These are phyloP conservation scores for Rhizopogon sp. DNA, from an alignment of 768 basidiomycete genomes.

Conservation along the genomic window DNA sequence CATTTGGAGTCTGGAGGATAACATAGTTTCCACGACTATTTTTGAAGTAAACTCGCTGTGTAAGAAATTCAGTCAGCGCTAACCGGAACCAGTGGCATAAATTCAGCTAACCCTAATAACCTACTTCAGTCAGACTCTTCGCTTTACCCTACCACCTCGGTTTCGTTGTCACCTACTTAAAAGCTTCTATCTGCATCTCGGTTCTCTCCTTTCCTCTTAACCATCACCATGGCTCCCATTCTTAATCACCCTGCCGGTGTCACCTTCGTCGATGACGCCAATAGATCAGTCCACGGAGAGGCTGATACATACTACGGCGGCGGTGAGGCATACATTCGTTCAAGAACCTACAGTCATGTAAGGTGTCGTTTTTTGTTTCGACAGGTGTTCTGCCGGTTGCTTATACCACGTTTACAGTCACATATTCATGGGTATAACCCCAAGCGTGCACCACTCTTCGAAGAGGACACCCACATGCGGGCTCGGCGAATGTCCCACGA, in stretches of 20 bases:
- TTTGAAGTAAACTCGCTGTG: neutral
- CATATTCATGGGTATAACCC: slow-evolving; percentile 71
- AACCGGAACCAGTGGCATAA: slow-evolving; percentile 6
- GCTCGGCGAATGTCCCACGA: slow-evolving; percentile 88
- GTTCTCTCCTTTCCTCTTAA: slow-evolving; percentile 3
- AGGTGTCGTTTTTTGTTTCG: slow-evolving; percentile 17
- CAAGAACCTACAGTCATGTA: slow-evolving; percentile 86
- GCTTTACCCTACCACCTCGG: neutral
- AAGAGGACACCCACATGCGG: slow-evolving; percentile 70
- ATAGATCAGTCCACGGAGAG: slow-evolving; percentile 53
- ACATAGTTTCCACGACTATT: slow-evolving; percentile 16
- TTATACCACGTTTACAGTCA: slow-evolving; percentile 39
- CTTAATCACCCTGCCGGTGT: slow-evolving; percentile 61
- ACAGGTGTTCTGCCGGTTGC: slow-evolving; percentile 11
- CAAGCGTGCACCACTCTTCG: slow-evolving; percentile 64
- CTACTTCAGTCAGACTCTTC: slow-evolving; percentile 11
- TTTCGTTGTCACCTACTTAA: neutral
- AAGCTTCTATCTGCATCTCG: neutral
- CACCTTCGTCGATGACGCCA: slow-evolving; percentile 60
- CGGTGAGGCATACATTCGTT: slow-evolving; percentile 71
- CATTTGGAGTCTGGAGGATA: neutral
- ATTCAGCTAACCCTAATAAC: slow-evolving; percentile 7
- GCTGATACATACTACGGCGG: slow-evolving; percentile 82
- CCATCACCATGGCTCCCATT: slow-evolving; percentile 53
- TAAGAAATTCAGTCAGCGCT: no score